Percentiles rank a stretch among this genome's conserved stretches.
Evolutionary conservation across 805 yeast genomes (phyloP).

Genomic region (Starmera amethionina): DNA sequence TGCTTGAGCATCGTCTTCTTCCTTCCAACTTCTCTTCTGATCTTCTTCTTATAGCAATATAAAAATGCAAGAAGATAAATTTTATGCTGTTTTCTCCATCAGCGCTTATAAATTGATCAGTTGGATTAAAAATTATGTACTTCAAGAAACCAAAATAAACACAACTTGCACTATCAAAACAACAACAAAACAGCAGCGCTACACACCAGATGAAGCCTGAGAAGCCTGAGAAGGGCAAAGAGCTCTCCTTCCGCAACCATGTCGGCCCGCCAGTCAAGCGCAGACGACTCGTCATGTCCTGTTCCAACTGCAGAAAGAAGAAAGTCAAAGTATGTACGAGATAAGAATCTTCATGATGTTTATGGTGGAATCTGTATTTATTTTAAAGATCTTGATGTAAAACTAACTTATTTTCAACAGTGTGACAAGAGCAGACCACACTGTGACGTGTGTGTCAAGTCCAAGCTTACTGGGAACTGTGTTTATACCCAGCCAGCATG

Average conservation of each 20-base stretch:
- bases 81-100: too few species aligned
- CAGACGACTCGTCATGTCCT: constrained; percentile 14
- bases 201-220: neutral
- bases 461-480: constrained; percentile 38
- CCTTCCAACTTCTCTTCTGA: neutral
- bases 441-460: constrained; percentile 41
- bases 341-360: too few species aligned
- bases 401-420: neutral
- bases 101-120: too few species aligned
- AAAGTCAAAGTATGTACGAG: constrained; percentile 6
- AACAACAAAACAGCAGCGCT: neutral
- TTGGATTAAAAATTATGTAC: too few species aligned
- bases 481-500: constrained; percentile 47
- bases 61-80: too few species aligned
- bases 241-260: constrained; percentile 2
- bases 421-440: constrained; percentile 41
- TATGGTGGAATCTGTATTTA: too few species aligned
- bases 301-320: constrained; percentile 17
- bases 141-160: too few species aligned
- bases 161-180: too few species aligned
- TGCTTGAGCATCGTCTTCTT: neutral
- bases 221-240: too few species aligned
- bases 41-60: neutral
- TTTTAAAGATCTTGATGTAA: neutral
- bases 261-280: constrained; percentile 13